Evolutionary conservation across 179 eudicot species (phyloP).

Genomic region (Dionaea muscipula): DNA sequence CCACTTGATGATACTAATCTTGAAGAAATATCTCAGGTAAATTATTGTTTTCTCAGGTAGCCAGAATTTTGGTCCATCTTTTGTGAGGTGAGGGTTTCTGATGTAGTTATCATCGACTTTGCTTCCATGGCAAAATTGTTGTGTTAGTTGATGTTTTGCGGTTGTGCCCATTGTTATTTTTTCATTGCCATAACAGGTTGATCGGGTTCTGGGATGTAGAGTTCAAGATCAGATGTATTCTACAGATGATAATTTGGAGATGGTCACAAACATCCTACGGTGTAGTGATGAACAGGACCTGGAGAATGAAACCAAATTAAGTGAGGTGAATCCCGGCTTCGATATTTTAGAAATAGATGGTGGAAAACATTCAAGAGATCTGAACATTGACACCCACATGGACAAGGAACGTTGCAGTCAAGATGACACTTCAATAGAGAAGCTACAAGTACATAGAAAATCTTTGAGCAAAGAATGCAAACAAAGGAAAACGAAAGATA

Average conservation of each 20-base stretch:
- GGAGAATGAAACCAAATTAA: conserved; percentile 20
- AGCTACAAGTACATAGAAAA: conserved; percentile 28
- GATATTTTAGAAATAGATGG: conserved; percentile 23
- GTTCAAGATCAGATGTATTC: conserved; percentile 25
- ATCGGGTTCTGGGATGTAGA: conserved; percentile 86
- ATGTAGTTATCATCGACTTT: too few species aligned
- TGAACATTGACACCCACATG: conserved; percentile 12
- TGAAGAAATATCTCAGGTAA: too few species aligned
- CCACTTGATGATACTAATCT: too few species aligned
- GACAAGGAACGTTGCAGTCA: conserved; percentile 16
- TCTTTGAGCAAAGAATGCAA: conserved; percentile 30
- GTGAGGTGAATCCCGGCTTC: conserved; percentile 21
- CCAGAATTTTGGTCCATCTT: too few species aligned
- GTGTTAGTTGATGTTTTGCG: too few species aligned
- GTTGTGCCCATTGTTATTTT: neutral
- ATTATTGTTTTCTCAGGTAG: too few species aligned
- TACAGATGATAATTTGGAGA: conserved; percentile 16
- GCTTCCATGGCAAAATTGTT: too few species aligned
- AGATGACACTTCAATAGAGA: conserved; percentile 21
- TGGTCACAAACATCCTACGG: conserved; percentile 19
- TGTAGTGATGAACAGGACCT: conserved; percentile 17
- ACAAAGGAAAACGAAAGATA: conserved; percentile 25
- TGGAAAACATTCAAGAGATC: conserved; percentile 19
- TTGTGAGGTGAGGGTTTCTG: too few species aligned
- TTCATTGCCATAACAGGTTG: conserved; percentile 48